Conservation (phyloP, 192 early-diverging fungal genomes). For the Chytriomyces confervae region DNA sequence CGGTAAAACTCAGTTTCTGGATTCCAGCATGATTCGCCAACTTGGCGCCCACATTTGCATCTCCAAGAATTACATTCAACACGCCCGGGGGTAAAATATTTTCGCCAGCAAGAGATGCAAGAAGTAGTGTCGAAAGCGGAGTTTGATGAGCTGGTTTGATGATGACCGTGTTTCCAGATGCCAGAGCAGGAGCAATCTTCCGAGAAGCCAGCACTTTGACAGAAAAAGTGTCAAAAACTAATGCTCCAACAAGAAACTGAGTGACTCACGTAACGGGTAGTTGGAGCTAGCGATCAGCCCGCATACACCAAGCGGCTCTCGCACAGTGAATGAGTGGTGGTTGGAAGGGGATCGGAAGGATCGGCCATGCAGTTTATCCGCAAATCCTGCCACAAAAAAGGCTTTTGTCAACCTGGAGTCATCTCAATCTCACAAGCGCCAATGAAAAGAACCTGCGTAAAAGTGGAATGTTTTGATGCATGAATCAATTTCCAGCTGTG, state of each 20-base stretch:
- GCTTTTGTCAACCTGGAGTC: too few relatives aligned
- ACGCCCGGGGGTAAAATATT: slow-evolving; percentile 71
- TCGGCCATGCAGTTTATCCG: background rate
- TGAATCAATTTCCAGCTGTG: slow-evolving; percentile 30
- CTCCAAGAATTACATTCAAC: slow-evolving; percentile 82
- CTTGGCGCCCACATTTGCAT: slow-evolving; percentile 65
- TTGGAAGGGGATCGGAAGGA: background rate
- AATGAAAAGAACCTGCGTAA: background rate
- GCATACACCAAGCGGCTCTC: slow-evolving; percentile 57
- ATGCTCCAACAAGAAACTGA: background rate
- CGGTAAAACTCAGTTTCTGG: slow-evolving; percentile 74
- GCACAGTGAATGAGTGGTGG: slow-evolving; percentile 50
- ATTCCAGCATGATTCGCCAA: slow-evolving; percentile 72
- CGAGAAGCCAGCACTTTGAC: slow-evolving; percentile 59
- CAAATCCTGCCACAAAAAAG: background rate
- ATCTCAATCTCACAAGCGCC: too few relatives aligned
- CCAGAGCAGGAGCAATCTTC: slow-evolving; percentile 81
- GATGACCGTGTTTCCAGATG: slow-evolving; percentile 72
- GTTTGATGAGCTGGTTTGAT: slow-evolving; percentile 73
- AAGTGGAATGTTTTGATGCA: background rate
- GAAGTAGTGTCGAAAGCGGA: slow-evolving; percentile 34
- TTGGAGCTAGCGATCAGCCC: slow-evolving; percentile 68
- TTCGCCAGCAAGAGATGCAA: slow-evolving; percentile 11
- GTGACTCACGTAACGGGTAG: slow-evolving; percentile 57
- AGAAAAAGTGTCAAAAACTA: too few relatives aligned